Evolutionary conservation across 108 stramenopile genomes (phyloP), one percentile per base, ranked within the genome.

Genomic region (Skeletonema costatum): DNA sequence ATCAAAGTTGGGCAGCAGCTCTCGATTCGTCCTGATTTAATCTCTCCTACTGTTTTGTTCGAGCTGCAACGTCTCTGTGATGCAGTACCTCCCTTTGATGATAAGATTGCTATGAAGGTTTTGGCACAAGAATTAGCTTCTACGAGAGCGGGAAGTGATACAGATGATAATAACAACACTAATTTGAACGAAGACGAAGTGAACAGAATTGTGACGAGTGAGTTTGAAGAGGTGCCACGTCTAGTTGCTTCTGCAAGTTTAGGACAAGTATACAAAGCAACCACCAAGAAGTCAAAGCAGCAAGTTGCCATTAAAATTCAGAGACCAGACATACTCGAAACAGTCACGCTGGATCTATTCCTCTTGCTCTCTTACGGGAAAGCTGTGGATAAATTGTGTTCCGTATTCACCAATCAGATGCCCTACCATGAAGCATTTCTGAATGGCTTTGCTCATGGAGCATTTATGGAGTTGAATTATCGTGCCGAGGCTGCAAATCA

Each of bases 31-130:
- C 97, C 98, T 0, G 98, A 99, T 85, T 71, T 99, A 29, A 86
- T 98, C 9, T 93, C 96, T 21, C 93, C 94, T 7, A 71, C 70
- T 3, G 94, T 95, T 8, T 81, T 98, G 48, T 82, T 88, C 31
- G 98, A 97, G 76, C 76, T 99, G 17, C 93, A 93, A 72, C 87
- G 84, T 60, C 68, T 98, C n/a, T 97, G 97, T 74, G 98, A 99
- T 85, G 88, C 97, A 8, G 97, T 98, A 10, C 88, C 89, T 14
- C 91, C 96, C 4, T 88, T 98, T 58, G 84, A 93, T n/a, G 93
- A 88, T 53, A 71, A 78, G 11, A 61, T 95, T 48, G 98, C 97
- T 1, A 65, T 97, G 85, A 68, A 62, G 21, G 73, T 88, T 0
- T 78, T 96, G 32, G 76, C 82, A 46, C 41, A 77, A 21, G 96